A percentile compares a stretch with the other conserved stretches of the same genome.
These are phyloP conservation scores for Beauveria asiatica DNA, from an alignment of 2,329 filamentous ascomycete species.

Conservation along the genomic window DNA sequence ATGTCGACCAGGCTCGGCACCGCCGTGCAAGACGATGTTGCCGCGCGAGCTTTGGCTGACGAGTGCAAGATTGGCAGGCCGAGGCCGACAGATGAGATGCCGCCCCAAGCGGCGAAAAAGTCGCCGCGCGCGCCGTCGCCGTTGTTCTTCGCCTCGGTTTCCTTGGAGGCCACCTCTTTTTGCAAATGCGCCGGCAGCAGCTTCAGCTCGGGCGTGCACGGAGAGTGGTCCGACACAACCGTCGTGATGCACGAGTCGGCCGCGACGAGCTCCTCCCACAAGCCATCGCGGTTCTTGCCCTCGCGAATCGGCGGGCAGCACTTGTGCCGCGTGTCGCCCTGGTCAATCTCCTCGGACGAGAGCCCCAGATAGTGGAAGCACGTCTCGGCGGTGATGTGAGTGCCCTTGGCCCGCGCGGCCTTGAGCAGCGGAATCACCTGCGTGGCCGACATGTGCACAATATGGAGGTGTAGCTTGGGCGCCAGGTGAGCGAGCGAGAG, in stretches of 20 bases:
- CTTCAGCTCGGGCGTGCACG: conserved; percentile 92
- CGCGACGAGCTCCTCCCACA: conserved; percentile 74
- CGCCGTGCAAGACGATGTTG: conserved; percentile 26
- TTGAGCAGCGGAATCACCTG: conserved; percentile 77
- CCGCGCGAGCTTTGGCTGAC: conserved; percentile 54
- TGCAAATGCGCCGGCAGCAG: conserved; percentile 63
- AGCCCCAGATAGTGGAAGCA: conserved; percentile 92
- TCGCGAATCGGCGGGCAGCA: conserved; percentile 89
- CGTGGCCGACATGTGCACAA: conserved; percentile 86
- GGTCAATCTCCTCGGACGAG: conserved; percentile 69
- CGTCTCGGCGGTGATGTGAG: conserved; percentile 88
- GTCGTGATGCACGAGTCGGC: conserved; percentile 77
- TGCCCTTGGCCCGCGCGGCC: conserved; percentile 59
- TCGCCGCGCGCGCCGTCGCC: conserved; percentile 47
- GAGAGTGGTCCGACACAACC: conserved; percentile 90
- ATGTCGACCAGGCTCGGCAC: conserved; percentile 61
- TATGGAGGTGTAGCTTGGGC: conserved; percentile 77
- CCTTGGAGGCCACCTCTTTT: conserved; percentile 22
- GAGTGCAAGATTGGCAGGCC: conserved; percentile 88
- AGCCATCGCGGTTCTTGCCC: conserved; percentile 68
- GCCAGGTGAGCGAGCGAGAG: conserved; percentile 72
- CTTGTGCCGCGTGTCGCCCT: conserved; percentile 87
- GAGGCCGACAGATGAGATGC: conserved; percentile 87
- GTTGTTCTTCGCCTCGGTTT: conserved; percentile 20
- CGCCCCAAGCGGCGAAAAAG: conserved; percentile 95